Conservation (phyloP, 1,139 yeast species). For the Wickerhamomyces sp. region DNA sequence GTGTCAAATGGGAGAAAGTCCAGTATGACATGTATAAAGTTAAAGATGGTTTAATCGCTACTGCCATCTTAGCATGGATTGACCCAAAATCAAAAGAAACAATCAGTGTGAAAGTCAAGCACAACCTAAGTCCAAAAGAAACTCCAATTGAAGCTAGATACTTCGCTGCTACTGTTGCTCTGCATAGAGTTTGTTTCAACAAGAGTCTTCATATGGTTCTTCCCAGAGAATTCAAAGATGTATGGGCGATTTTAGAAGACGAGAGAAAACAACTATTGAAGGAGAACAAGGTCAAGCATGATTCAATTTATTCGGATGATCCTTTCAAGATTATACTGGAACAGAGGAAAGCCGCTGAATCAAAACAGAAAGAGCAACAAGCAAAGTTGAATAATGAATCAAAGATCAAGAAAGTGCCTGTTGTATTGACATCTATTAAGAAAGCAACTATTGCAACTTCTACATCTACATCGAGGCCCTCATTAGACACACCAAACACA, state of each 20-base stretch:
- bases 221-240: slow-evolving; percentile 73
- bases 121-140: slow-evolving; percentile 33
- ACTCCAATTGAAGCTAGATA: slow-evolving; percentile 90
- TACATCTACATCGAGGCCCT: neutral
- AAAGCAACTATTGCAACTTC: slow-evolving; percentile 2
- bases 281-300: slow-evolving; percentile 44
- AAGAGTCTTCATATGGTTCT: slow-evolving; percentile 84
- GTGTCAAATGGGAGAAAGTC: slow-evolving; percentile 85
- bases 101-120: slow-evolving; percentile 49
- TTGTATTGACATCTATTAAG: slow-evolving; percentile 32
- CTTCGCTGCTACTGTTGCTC: slow-evolving; percentile 80
- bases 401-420: slow-evolving; percentile 35
- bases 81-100: slow-evolving; percentile 78
- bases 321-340: slow-evolving; percentile 67
- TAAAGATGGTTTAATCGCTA: slow-evolving; percentile 55
- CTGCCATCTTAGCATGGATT: slow-evolving; percentile 59
- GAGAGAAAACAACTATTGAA: slow-evolving; percentile 44
- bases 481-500: too few species aligned
- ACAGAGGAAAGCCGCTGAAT: slow-evolving; percentile 39
- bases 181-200: slow-evolving; percentile 73
- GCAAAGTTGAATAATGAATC: slow-evolving; percentile 31
- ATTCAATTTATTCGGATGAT: slow-evolving; percentile 52
- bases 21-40: slow-evolving; percentile 60
- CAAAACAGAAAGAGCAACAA: slow-evolving; percentile 40
- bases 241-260: slow-evolving; percentile 71